Conservation (phyloP, 768 basidiomycete genomes). For the Rhizopogon sp. region DNA sequence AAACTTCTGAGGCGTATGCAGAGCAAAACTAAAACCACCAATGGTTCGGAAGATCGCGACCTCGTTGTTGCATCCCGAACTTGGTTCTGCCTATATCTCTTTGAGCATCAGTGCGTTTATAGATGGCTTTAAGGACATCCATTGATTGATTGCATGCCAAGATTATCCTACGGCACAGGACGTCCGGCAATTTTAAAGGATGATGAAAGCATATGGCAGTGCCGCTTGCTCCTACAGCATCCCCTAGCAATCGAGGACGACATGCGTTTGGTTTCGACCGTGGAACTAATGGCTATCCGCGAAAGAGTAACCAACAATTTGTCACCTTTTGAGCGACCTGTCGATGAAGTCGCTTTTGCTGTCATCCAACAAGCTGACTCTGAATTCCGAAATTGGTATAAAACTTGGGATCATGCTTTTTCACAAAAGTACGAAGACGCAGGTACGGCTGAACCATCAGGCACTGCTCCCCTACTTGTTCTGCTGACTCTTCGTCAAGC, state of each 20-base stretch:
- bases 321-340: conserved; percentile 72
- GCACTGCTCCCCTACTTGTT: background rate
- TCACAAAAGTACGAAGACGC: conserved; percentile 82
- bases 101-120: conserved; percentile 82
- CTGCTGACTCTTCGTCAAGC: conserved; percentile 33
- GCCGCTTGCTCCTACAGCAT: conserved; percentile 75
- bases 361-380: conserved; percentile 68
- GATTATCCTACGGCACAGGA: conserved; percentile 92
- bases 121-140: background rate
- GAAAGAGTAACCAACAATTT: conserved; percentile 82
- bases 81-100: conserved; percentile 92
- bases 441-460: conserved; percentile 36
- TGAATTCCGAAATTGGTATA: conserved; percentile 81
- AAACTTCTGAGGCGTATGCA: conserved; percentile 75
- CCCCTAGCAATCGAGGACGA: conserved; percentile 90
- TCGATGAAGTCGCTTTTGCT: conserved; percentile 68
- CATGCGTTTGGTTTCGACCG: conserved; percentile 91
- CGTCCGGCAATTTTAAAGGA: conserved; percentile 90
- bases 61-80: conserved; percentile 79
- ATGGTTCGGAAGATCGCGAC: conserved; percentile 62
- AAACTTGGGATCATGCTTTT: conserved; percentile 73
- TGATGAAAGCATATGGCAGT: conserved; percentile 85
- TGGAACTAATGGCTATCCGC: conserved; percentile 87
- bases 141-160: conserved; percentile 23
- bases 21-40: conserved; percentile 42